Percentiles rank a stretch among this genome's conserved stretches.
Conservation (phyloP, 345 rosid species). For the Fremontodendron californicum region DNA sequence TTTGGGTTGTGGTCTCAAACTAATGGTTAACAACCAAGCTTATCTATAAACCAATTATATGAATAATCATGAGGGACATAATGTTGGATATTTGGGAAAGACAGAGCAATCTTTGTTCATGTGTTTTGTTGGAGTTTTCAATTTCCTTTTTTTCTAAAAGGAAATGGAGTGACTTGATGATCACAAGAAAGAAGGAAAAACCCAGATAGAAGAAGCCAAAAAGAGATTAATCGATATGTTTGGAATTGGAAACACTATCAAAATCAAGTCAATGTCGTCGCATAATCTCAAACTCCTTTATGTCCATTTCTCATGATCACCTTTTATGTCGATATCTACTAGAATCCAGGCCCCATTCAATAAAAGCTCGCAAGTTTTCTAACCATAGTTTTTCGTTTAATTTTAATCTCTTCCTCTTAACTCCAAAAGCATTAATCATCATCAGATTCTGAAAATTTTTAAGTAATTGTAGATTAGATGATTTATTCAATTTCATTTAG, state of each 20-base stretch:
- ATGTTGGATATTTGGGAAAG: neutral
- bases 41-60: neutral
- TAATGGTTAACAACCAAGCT: neutral
- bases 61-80: neutral
- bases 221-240: constrained; percentile 18
- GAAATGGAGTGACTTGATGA: neutral
- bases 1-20: neutral
- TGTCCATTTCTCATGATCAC: constrained; percentile 18
- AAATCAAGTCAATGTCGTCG: constrained; percentile 19
- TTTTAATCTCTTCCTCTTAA: neutral
- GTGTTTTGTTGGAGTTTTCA: neutral
- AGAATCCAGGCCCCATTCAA: constrained; percentile 18
- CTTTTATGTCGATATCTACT: constrained; percentile 25
- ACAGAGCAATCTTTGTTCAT: neutral
- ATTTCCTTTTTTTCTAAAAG: neutral
- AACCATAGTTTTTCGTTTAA: neutral
- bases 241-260: constrained; percentile 1
- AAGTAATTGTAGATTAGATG: too few relatives aligned
- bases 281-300: constrained; percentile 24
- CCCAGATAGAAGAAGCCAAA: constrained; percentile 36
- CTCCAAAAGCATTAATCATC: neutral
- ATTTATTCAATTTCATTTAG: too few relatives aligned
- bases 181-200: neutral
- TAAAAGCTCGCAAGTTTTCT: neutral
- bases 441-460: too few relatives aligned